Conservation (phyloP, 129 eudicot genomes). For the Centella asiatica region DNA sequence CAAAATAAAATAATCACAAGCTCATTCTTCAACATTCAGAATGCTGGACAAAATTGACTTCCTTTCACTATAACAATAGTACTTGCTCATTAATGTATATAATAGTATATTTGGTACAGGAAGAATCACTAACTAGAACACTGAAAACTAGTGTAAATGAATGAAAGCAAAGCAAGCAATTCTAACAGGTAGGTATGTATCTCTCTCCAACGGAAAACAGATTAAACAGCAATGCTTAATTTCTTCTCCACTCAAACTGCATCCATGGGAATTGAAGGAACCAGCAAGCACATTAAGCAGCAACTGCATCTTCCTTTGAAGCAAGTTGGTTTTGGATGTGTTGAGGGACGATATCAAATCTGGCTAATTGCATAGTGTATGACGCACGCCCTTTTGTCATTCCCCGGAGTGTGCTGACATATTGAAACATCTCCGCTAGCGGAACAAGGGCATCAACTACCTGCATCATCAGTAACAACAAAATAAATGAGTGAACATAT, state of each 20-base stretch:
- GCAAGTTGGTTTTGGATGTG: constrained; percentile 90
- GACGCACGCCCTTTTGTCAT: constrained; percentile 98
- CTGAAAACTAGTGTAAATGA: no score
- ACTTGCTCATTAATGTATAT: no score
- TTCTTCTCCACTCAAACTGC: background rate
- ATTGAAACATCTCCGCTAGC: constrained; percentile 93
- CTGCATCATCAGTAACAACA: constrained; percentile 30
- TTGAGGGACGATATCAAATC: constrained; percentile 90
- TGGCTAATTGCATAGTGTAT: constrained; percentile 87
- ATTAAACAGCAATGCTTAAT: constrained; percentile 29
- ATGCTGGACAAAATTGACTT: no score
- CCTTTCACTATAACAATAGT: no score
- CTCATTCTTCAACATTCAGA: no score
- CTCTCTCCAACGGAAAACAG: constrained; percentile 4
- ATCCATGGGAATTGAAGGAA: no score
- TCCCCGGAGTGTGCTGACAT: constrained; percentile 82
- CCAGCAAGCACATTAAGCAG: constrained; percentile 49
- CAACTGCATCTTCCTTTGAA: constrained; percentile 70
- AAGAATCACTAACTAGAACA: no score
- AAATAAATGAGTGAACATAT: background rate
- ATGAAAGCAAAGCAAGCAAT: no score
- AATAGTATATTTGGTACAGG: no score
- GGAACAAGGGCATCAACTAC: constrained; percentile 92
- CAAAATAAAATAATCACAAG: no score
- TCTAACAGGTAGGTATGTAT: no score